These are phyloP conservation scores for Metschnikowia arizonensis DNA, from an alignment of 805 yeast genomes.

Conservation along the genomic window DNA sequence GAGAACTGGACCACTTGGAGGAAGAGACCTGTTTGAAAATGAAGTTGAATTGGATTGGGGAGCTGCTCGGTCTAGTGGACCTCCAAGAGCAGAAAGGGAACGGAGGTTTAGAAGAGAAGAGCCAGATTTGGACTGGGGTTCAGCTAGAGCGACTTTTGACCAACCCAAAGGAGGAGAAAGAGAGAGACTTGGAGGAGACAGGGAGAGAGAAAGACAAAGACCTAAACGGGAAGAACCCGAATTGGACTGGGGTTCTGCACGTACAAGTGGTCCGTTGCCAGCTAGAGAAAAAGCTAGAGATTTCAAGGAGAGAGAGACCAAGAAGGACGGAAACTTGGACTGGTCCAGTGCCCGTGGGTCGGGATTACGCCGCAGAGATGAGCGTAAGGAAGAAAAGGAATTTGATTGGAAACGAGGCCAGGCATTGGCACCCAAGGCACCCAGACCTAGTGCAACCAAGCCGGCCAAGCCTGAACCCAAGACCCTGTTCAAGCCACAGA, in stretches of 20 bases:
- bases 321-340: constrained; percentile 23
- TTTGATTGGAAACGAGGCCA: constrained; percentile 40
- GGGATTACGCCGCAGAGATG: constrained; percentile 21
- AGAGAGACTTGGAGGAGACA: neutral
- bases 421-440: constrained; percentile 21
- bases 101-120: constrained; percentile 34
- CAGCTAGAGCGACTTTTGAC: constrained; percentile 27
- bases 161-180: constrained; percentile 7
- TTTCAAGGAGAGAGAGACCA: constrained; percentile 6
- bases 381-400: constrained; percentile 27
- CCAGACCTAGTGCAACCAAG: constrained; percentile 4
- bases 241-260: constrained; percentile 42
- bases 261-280: constrained; percentile 29
- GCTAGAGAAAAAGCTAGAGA: constrained; percentile 36
- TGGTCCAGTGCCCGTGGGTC: constrained; percentile 24
- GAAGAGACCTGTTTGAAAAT: constrained; percentile 30
- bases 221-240: constrained; percentile 39
- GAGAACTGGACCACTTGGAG: constrained; percentile 26
- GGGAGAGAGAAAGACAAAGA: constrained; percentile 3
- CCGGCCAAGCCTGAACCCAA: constrained; percentile 11
- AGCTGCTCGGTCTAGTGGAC: constrained; percentile 39
- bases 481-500: constrained; percentile 16
- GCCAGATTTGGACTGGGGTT: constrained; percentile 42
- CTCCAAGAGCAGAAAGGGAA: constrained; percentile 19
- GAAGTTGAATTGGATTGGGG: constrained; percentile 64